Base-by-base conservation (phyloP, 2,329 filamentous ascomycete species). In the Penicillium digitatum region DNA sequence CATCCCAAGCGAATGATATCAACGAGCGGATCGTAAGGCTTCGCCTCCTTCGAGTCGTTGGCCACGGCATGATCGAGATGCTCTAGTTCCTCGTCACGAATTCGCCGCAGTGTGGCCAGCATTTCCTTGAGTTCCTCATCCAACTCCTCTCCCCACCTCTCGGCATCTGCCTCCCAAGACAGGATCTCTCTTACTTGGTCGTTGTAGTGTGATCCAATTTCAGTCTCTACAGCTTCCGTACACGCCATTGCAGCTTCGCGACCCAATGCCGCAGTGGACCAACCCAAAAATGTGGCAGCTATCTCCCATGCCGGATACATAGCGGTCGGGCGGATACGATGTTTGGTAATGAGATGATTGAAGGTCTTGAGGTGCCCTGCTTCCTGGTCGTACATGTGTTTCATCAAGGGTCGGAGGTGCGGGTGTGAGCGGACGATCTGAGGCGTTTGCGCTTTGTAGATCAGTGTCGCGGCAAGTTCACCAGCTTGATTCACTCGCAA, bases 341-440 rank as follows among this genome's bases (percentile, higher is more conserved):
- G 94, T 67, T 87, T 88, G 18, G 88, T 85, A 5, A 97, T 79
- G 26, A 97, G 81, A 3, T 79, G 67, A 74, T 96, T 95, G 81
- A 97, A 99, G 34, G 87, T 94, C 4, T 78, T 74, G 64, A 97
- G 86, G 74, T 99, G 94, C 9, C 85, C 87, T 12, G 84, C 90
- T 79, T 99, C 94, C 73, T 99, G 94, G 67, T 94, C 90, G 79
- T 96, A 92, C 94, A 99, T 99, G 81, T 97, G 94, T 66, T 87
- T 84, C 90, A 99, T 96, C 31, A 97, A 78, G 0, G 90, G 88
- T 7, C 90, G 87, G 18, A 99, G 85, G 70, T 96, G 89, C 1
- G 94, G 93, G 71, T 96, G 87, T 5, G 87, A 83, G 62, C 84
- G 82, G 54, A 90, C 80, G 49, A 97, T 77, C n/a, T 87, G 83